Evolutionary conservation across 2,329 filamentous ascomycete species (phyloP), one percentile per base, ranked within the genome.

Genomic region (Amauroascus niger): DNA sequence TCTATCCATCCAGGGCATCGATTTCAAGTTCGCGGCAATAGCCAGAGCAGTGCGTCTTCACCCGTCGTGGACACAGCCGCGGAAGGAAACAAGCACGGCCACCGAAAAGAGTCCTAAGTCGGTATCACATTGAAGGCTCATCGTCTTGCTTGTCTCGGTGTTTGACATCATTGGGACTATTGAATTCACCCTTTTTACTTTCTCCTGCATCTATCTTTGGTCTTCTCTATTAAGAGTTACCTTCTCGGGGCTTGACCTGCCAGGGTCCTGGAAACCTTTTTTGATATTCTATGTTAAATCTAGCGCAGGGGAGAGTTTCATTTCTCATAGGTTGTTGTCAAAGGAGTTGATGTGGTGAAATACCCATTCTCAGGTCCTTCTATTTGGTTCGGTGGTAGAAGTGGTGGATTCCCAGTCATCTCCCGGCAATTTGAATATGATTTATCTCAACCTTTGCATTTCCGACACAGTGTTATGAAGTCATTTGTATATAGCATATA

Each of bases 11-110:
- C 61, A 14, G 55, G 53, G 13, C 65, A 68, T 53, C 64, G 68
- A 1, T 71, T 72, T 56, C 69, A 71, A 60, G 64, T 69, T 9
- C 66, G 69, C 14, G 62, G 66, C 2, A 63, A 64, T 6, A 68
- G 63, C 47, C 62, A 62, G 37, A 56, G 52, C 14, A 52, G 41
- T 45, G 16, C 22, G 20, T 40, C 50, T 13, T 20, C 26, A 4
- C 22, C 48, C 11, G 13, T 24, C 32, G 37, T 9, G 14, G 48
- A 50, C 16, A 14, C 35, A 18, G 11, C 8, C 22, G 48, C 24
- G 6, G 48, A 49, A 26, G 35, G 35, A 37, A 30, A 33, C 20
- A 50, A 22, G 24, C 18, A 13, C 18, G 39, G 39, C 3, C 22
- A 41, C 18, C 13, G 39, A 18, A 41, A 41, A 41, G 39, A 41